These are phyloP conservation scores for Candida ficus DNA, from an alignment of 805 yeast species.

Conservation along the genomic window DNA sequence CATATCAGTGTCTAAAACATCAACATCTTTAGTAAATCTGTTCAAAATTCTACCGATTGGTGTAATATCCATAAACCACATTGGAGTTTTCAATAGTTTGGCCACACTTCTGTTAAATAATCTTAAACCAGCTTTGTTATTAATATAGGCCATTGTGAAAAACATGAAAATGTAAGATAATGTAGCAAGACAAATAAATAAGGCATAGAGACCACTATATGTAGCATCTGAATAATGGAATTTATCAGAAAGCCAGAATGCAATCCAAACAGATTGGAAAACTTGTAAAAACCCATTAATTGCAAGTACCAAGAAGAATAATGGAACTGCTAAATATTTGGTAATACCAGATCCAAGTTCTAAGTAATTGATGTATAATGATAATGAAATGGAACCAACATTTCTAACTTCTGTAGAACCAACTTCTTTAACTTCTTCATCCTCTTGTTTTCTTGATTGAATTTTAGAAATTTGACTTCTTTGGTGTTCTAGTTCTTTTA, in stretches of 20 bases:
- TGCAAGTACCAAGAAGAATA: slow-evolving; percentile 19
- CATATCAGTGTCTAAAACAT: slow-evolving; percentile 73
- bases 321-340: slow-evolving; percentile 26
- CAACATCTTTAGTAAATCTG: slow-evolving; percentile 83
- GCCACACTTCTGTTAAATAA: slow-evolving; percentile 55
- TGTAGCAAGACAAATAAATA: slow-evolving; percentile 47
- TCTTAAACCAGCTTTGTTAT: slow-evolving; percentile 47
- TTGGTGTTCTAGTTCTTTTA: slow-evolving; percentile 20
- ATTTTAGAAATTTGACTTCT: slow-evolving; percentile 19
- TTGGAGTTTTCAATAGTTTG: slow-evolving; percentile 64
- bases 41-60: slow-evolving; percentile 83
- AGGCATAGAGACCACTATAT: slow-evolving; percentile 62
- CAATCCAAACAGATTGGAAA: slow-evolving; percentile 67
- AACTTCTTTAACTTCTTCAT: background rate
- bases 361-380: slow-evolving; percentile 38
- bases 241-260: slow-evolving; percentile 64
- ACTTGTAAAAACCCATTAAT: slow-evolving; percentile 45
- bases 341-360: slow-evolving; percentile 42
- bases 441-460: slow-evolving; percentile 14
- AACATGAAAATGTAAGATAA: slow-evolving; percentile 43
- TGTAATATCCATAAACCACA: slow-evolving; percentile 78
- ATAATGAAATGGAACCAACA: slow-evolving; percentile 14
- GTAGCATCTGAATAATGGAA: slow-evolving; percentile 41
- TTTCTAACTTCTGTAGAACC: slow-evolving; percentile 18
- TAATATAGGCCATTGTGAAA: slow-evolving; percentile 49